phyloP scores from a whole-genome alignment of 352 stramenopile genomes.

The Achlya hypogyna region DNA sequence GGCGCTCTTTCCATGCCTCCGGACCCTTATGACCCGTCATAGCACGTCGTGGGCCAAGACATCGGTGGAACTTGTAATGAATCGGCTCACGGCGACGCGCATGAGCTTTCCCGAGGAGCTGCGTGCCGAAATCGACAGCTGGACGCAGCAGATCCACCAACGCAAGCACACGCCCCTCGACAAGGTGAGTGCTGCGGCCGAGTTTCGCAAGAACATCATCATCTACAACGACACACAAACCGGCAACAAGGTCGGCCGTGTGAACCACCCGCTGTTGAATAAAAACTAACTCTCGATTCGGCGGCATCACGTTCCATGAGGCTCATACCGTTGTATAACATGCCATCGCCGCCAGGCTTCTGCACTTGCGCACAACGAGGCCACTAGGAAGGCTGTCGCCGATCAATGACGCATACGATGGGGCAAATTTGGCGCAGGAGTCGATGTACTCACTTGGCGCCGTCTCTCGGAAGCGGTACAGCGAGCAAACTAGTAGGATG shows the following conservation, averaged over 20 bases:
- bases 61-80: conserved; percentile 48
- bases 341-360: too few species aligned
- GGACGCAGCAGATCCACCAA: conserved; percentile 51
- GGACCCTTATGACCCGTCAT: conserved; percentile 46
- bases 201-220: conserved; percentile 62
- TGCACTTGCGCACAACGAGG: too few species aligned
- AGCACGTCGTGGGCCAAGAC: conserved; percentile 44
- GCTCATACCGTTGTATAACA: too few species aligned
- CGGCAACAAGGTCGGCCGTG: conserved; percentile 43
- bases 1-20: conserved; percentile 52
- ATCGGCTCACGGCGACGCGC: conserved; percentile 40
- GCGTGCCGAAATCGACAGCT: conserved; percentile 47
- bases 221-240: conserved; percentile 34
- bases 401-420: too few species aligned
- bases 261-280: conserved; percentile 76
- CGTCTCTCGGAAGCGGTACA: too few species aligned
- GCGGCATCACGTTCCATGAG: background rate
- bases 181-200: conserved; percentile 35
- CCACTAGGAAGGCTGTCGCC: too few species aligned
- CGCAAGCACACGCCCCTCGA: conserved; percentile 31
- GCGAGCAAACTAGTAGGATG: too few species aligned
- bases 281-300: conserved; percentile 24
- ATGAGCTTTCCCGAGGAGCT: conserved; percentile 40
- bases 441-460: too few species aligned
- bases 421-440: too few species aligned